phyloP scores from a whole-genome alignment of 495 filamentous ascomycete species.

The Penicillium subrubescens region DNA sequence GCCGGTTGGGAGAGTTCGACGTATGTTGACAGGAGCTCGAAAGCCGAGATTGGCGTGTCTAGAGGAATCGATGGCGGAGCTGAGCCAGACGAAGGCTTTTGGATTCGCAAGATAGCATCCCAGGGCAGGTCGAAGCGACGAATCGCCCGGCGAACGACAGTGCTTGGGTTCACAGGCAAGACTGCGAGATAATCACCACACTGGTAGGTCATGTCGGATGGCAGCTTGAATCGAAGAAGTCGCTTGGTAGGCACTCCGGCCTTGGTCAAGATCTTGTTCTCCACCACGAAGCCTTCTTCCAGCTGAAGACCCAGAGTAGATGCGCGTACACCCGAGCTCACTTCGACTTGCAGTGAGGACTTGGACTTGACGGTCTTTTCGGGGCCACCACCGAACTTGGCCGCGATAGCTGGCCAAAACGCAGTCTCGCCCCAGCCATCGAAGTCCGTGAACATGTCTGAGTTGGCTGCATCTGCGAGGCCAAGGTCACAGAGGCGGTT shows the following conservation, averaged over 20 bases:
- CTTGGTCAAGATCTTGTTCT: conserved; percentile 55
- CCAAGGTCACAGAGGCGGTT: conserved; percentile 58
- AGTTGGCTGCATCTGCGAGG: conserved; percentile 60
- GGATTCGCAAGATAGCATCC: conserved; percentile 57
- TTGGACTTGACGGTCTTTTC: conserved; percentile 29
- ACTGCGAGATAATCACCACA: conserved; percentile 78
- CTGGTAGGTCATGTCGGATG: conserved; percentile 64
- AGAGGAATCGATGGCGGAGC: conserved; percentile 59
- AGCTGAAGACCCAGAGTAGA: conserved; percentile 68
- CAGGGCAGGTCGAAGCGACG: conserved; percentile 58
- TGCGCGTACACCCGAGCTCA: conserved; percentile 58
- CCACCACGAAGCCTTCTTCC: conserved; percentile 60
- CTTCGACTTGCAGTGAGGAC: conserved; percentile 53
- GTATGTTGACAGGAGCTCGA: conserved; percentile 65
- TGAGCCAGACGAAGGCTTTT: conserved; percentile 31
- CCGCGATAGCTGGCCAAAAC: conserved; percentile 65
- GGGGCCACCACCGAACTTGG: conserved; percentile 43
- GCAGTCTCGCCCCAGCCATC: conserved; percentile 68
- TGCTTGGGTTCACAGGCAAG: conserved; percentile 66
- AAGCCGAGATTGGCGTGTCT: conserved; percentile 57
- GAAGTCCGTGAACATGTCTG: conserved; percentile 70
- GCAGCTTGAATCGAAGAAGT: conserved; percentile 67
- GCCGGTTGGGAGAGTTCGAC: conserved; percentile 74
- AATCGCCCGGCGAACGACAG: conserved; percentile 57
- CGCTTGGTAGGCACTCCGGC: conserved; percentile 60